These are phyloP conservation scores for Dothideomycetes sp. DNA, from an alignment of 2,329 filamentous ascomycete species.

Conservation along the genomic window DNA sequence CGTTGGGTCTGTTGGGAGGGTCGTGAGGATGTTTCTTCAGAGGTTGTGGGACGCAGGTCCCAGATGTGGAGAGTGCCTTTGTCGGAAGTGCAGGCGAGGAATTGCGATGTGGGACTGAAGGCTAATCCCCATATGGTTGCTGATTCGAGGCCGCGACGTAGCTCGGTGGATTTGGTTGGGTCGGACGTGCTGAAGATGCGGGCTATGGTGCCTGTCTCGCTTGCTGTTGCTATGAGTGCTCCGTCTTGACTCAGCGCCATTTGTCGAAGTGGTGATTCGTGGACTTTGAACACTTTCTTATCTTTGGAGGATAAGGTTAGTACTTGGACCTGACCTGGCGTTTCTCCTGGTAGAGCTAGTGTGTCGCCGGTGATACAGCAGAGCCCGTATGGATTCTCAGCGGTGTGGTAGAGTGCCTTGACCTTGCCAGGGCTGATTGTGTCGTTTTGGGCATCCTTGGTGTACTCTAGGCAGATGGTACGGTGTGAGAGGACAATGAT, in stretches of 20 bases:
- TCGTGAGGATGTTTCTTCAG: slow-evolving; percentile 23
- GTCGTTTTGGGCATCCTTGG: slow-evolving; percentile 46
- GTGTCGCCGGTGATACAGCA: slow-evolving; percentile 66
- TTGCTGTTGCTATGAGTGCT: slow-evolving; percentile 76
- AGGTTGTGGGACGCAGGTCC: slow-evolving; percentile 55
- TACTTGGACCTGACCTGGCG: slow-evolving; percentile 78
- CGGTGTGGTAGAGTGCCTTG: slow-evolving; percentile 67
- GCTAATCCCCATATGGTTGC: slow-evolving; percentile 80
- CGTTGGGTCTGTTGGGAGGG: slow-evolving; percentile 16
- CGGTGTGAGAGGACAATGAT: slow-evolving; percentile 56
- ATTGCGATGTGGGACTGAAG: slow-evolving; percentile 71
- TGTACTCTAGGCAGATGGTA: slow-evolving; percentile 25
- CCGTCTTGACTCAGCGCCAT: slow-evolving; percentile 73
- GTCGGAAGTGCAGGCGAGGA: slow-evolving; percentile 88
- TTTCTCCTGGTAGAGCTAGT: slow-evolving; percentile 80
- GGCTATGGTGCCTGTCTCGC: slow-evolving; percentile 80
- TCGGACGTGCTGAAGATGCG: slow-evolving; percentile 75
- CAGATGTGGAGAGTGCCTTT: slow-evolving; percentile 95
- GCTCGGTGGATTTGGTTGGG: slow-evolving; percentile 71
- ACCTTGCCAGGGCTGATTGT: slow-evolving; percentile 21
- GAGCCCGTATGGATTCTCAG: slow-evolving; percentile 72
- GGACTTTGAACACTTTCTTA: slow-evolving; percentile 89
- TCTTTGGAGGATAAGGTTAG: slow-evolving; percentile 69
- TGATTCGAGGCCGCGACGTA: slow-evolving; percentile 80
- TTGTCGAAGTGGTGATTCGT: slow-evolving; percentile 68